Percentiles rank a stretch among this genome's conserved stretches.
Evolutionary conservation across 257 asterid genomes (phyloP).

Genomic region (Ehretia macrophylla): DNA sequence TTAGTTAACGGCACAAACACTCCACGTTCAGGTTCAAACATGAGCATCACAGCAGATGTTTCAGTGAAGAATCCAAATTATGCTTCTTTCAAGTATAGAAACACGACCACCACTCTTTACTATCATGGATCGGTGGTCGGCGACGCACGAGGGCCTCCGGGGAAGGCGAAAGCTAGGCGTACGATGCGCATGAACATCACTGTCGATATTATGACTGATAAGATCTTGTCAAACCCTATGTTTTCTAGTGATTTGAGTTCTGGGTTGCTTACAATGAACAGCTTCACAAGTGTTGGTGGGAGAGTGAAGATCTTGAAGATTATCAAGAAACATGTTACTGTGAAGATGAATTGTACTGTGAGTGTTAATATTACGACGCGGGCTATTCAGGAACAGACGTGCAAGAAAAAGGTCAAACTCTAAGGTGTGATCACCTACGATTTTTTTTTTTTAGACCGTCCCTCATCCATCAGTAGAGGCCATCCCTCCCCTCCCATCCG

Average conservation of each 20-base stretch:
- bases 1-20: conserved; percentile 25
- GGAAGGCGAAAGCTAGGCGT: conserved; percentile 61
- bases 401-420: conserved; percentile 51
- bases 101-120: conserved; percentile 58
- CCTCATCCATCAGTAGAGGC: no score
- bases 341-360: conserved; percentile 70
- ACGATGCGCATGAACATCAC: conserved; percentile 71
- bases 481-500: no score
- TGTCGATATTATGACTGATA: conserved; percentile 54
- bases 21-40: conserved; percentile 62
- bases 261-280: conserved; percentile 47
- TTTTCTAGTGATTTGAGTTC: conserved; percentile 38
- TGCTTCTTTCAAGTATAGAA: conserved; percentile 56
- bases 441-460: no score
- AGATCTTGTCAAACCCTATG: conserved; percentile 39
- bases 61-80: conserved; percentile 74
- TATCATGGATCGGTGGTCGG: conserved; percentile 60
- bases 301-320: conserved; percentile 44
- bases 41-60: conserved; percentile 62
- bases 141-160: conserved; percentile 76
- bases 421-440: no score
- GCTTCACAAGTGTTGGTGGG: conserved; percentile 61
- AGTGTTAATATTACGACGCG: conserved; percentile 43
- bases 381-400: conserved; percentile 50
- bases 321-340: conserved; percentile 46